Evolutionary conservation across 23 red algal species (phyloP).

Genomic region (Gracilaria vermiculophylla): DNA sequence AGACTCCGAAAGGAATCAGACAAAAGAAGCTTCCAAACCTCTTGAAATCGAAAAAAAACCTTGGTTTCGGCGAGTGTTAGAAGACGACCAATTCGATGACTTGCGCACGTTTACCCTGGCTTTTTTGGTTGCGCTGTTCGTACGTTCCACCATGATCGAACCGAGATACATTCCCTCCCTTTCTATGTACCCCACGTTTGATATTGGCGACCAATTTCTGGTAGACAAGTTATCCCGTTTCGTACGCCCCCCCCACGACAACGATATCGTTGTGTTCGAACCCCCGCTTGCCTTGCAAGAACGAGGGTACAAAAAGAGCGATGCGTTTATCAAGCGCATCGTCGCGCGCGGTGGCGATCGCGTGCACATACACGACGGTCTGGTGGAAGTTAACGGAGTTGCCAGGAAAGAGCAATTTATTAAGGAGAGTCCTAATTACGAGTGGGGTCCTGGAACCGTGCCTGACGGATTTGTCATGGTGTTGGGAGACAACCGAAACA

Average conservation of each 20-base stretch:
- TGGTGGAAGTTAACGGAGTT: conserved; percentile 75
- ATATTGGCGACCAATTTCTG: conserved; percentile 92
- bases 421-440: conserved; percentile 76
- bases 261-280: conserved; percentile 95
- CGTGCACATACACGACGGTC: conserved; percentile 73
- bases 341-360: conserved; percentile 82
- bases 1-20: background rate
- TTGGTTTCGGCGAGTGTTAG: conserved; percentile 26
- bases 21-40: background rate
- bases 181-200: conserved; percentile 96
- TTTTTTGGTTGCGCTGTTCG: conserved; percentile 75
- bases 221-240: conserved; percentile 89
- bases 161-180: conserved; percentile 95
- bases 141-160: conserved; percentile 81
- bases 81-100: conserved; percentile 87
- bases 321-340: conserved; percentile 96
- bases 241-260: conserved; percentile 58
- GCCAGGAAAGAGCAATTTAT: conserved; percentile 66
- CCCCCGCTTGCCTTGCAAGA: conserved; percentile 71
- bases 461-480: conserved; percentile 88
- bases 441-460: conserved; percentile 89
- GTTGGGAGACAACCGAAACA: conserved; percentile 96
- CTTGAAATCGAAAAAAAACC: background rate
- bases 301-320: conserved; percentile 76
- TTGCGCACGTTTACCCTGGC: conserved; percentile 78